Evolutionary conservation across 2,329 filamentous ascomycete species (phyloP).

Genomic region (Boeremia lycopersici): DNA sequence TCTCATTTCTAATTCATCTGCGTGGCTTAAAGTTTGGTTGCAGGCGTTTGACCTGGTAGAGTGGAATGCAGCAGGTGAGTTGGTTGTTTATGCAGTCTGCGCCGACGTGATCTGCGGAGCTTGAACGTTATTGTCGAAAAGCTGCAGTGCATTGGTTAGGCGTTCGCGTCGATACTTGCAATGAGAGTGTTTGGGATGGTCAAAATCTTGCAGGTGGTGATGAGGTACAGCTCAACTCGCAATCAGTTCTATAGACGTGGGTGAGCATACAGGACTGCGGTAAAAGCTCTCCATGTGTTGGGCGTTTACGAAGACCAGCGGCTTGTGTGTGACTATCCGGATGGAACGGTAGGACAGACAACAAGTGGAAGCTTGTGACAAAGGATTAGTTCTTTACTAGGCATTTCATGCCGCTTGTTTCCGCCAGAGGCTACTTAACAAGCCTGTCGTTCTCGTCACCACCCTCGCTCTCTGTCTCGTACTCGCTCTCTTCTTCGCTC

Average conservation of each 20-base stretch:
- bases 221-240: too few species aligned
- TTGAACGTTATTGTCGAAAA: too few species aligned
- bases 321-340: neutral
- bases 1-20: neutral
- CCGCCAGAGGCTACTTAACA: constrained; percentile 35
- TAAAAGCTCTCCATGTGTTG: too few species aligned
- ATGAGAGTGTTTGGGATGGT: too few species aligned
- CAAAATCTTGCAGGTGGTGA: too few species aligned
- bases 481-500: constrained; percentile 61
- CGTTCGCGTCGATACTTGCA: too few species aligned
- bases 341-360: neutral
- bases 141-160: too few species aligned
- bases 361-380: neutral
- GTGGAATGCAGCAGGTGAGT: neutral
- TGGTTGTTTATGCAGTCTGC: neutral
- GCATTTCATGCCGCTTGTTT: neutral
- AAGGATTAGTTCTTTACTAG: neutral
- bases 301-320: too few species aligned
- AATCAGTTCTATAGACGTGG: too few species aligned
- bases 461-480: constrained; percentile 64
- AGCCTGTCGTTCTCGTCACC: constrained; percentile 46
- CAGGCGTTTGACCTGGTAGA: neutral
- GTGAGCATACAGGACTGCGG: too few species aligned
- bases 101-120: neutral
- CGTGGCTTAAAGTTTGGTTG: neutral